Evolutionary conservation across 495 filamentous ascomycete species (phyloP), one percentile per base, ranked within the genome.

Genomic region (Rusavskia elegans): DNA sequence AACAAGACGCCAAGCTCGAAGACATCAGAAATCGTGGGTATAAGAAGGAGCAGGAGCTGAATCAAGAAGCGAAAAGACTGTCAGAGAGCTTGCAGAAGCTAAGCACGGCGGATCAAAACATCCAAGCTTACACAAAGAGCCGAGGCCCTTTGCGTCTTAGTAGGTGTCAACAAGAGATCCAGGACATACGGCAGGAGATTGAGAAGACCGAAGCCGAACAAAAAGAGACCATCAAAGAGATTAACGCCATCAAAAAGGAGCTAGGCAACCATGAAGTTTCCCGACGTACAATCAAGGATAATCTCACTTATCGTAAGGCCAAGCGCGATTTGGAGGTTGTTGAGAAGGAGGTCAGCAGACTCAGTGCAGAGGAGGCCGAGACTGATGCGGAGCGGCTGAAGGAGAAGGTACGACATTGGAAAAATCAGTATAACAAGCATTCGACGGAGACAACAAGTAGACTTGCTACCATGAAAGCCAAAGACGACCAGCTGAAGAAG

Each of bases 251-350:
- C 21, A 84, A 84, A 30, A 76, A 84, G 44, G 81, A 87, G 53
- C 71, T 90, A 23, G 78, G 81, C 56, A 84, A 85, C 58, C 83
- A 84, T 57, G 81, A 83, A 49, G 77, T 82, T 50, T 92, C 81
- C 17, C 85, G 85, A 66, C 80, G 83, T 39, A 84, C 80, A 55
- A 93, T 97, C 59, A 72, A 72, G 16, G 89, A 97, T 60, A 97
- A 97, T 58, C 68, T 96, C 37, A 78, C 76, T 21, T 95, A 87
- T 61, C 86, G 92, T 45, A 80, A 81, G 58, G 80, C 80, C 44
- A 72, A 77, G 49, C 72, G 81, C 40, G 75, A 81, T 46, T 71
- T 94, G 32, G 69, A 88, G 19, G 69, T 64, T 16, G 75, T 95
- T 3, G 61, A 75, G 50, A 62, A 58, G 19, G 85, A 94, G 57